Percentiles rank a stretch among this genome's conserved stretches.
phyloP scores from a whole-genome alignment of 2,329 filamentous ascomycete species.

The Botrytis fabae region DNA sequence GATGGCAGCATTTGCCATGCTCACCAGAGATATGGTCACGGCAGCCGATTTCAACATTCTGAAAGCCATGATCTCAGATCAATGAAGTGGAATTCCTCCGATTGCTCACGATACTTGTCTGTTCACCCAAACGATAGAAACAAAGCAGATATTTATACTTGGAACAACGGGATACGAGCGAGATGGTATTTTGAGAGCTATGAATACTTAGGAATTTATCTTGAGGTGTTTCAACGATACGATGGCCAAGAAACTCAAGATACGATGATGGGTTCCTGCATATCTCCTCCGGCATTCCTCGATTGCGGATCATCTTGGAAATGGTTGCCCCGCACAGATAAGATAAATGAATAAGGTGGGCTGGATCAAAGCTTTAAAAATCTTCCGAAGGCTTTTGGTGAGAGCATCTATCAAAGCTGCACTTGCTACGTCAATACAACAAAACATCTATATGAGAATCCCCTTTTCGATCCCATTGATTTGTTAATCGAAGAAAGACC shows the following conservation, averaged over 20 bases:
- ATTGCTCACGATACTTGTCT: background rate
- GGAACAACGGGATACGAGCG: background rate
- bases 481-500: background rate
- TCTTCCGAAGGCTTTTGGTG: background rate
- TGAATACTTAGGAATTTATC: background rate
- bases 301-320: background rate
- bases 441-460: background rate
- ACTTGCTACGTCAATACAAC: background rate
- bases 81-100: background rate
- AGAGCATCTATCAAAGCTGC: background rate
- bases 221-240: background rate
- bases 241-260: conserved; percentile 8
- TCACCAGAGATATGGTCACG: conserved; percentile 10
- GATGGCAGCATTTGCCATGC: conserved; percentile 20
- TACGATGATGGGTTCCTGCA: conserved; percentile 8
- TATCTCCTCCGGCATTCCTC: background rate
- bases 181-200: background rate
- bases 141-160: conserved; percentile 7
- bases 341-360: conserved; percentile 16
- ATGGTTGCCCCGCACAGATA: conserved; percentile 20
- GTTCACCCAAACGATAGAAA: background rate
- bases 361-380: background rate
- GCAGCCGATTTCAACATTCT: conserved; percentile 16
- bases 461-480: background rate
- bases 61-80: conserved; percentile 3